Conservation (phyloP, 1,284 basidiomycete species). For the Tylopilus sp. region DNA sequence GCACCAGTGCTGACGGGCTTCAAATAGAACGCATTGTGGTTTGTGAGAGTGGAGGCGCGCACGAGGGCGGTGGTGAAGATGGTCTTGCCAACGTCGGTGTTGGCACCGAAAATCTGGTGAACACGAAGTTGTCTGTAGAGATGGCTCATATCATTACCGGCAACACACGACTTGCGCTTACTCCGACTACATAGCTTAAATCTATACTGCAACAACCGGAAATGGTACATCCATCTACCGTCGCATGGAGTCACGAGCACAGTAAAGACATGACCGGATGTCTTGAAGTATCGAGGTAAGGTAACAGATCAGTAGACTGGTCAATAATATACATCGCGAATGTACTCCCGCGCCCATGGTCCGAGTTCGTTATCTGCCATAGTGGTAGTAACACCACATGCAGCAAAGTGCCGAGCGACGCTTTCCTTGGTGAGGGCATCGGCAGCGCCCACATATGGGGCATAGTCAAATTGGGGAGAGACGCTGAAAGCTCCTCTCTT, state of each 20-base stretch:
- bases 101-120: conserved; percentile 88
- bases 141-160: conserved; percentile 32
- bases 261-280: conserved; percentile 29
- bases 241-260: conserved; percentile 11
- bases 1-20: conserved; percentile 91
- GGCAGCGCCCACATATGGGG: conserved; percentile 24
- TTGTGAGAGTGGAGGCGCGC: conserved; percentile 58
- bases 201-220: conserved; percentile 21
- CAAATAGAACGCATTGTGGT: conserved; percentile 67
- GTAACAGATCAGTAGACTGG: conserved; percentile 2
- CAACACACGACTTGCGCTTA: neutral
- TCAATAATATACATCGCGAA: conserved; percentile 30
- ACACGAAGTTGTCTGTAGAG: conserved; percentile 77
- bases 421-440: conserved; percentile 27
- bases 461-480: conserved; percentile 30
- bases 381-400: conserved; percentile 36
- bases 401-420: conserved; percentile 39
- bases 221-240: conserved; percentile 4
- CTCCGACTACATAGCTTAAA: conserved; percentile 11
- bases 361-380: conserved; percentile 37
- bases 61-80: conserved; percentile 80
- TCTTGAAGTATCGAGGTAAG: conserved; percentile 16
- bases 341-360: conserved; percentile 40
- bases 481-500: conserved; percentile 35
- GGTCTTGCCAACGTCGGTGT: conserved; percentile 92